These are phyloP conservation scores for Favolaschia claudopus DNA, from an alignment of 768 basidiomycete genomes.

Conservation along the genomic window DNA sequence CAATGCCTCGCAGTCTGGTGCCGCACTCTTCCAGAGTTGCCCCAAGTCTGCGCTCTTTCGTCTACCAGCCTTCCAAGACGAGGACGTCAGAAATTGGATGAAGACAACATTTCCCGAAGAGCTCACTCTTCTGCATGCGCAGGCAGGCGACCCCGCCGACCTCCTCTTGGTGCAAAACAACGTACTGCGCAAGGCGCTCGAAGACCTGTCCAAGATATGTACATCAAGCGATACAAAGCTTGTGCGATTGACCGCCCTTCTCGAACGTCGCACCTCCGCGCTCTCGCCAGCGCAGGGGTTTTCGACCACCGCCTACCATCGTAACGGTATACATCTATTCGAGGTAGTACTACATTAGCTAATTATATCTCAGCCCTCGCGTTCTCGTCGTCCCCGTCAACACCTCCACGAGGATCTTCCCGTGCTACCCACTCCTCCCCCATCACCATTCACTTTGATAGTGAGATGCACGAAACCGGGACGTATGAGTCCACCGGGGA, in stretches of 20 bases:
- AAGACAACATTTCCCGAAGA: conserved; percentile 25
- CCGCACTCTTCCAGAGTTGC: conserved; percentile 31
- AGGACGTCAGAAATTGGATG: conserved; percentile 38
- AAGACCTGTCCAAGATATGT: conserved; percentile 15
- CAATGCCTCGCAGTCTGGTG: conserved; percentile 26
- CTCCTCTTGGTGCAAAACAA: conserved; percentile 32
- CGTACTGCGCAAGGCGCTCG: conserved; percentile 23
- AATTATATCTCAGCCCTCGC: neutral
- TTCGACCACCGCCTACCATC: neutral
- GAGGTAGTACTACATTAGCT: neutral
- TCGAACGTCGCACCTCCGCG: neutral
- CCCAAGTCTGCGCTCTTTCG: conserved; percentile 35
- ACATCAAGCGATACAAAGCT: too few species aligned
- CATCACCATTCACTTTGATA: neutral
- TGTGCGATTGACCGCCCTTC: too few species aligned
- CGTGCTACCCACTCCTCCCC: neutral
- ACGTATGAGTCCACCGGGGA: neutral
- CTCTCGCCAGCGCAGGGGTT: neutral
- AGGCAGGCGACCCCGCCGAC: conserved; percentile 26
- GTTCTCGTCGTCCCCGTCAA: neutral
- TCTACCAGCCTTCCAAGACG: conserved; percentile 34
- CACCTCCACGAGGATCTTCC: neutral
- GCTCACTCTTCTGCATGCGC: conserved; percentile 29
- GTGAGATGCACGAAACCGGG: neutral
- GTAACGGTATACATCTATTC: neutral